Conservation (phyloP, 345 rosid genomes). For the Streptanthus diversifolius region DNA sequence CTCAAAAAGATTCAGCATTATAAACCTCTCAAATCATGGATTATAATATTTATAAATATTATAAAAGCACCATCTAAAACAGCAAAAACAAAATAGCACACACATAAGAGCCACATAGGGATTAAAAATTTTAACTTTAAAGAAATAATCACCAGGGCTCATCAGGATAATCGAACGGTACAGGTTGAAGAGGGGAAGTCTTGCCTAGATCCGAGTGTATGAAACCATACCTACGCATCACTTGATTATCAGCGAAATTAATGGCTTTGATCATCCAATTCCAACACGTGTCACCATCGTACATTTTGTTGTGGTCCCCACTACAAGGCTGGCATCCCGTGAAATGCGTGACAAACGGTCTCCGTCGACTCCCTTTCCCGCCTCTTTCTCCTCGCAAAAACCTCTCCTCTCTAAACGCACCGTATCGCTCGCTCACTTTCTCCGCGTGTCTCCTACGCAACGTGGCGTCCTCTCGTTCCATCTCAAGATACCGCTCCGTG, state of each 20-base stretch:
- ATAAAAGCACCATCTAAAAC: conserved; percentile 3
- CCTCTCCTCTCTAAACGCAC: conserved; percentile 51
- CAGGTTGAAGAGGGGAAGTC: conserved; percentile 47
- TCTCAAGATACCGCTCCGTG: conserved; percentile 48
- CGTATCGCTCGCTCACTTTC: conserved; percentile 78
- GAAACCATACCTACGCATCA: conserved; percentile 74
- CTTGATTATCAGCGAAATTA: conserved; percentile 96
- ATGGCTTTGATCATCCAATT: conserved; percentile 74
- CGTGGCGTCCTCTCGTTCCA: conserved; percentile 43
- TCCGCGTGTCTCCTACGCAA: conserved; percentile 80
- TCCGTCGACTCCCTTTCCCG: conserved; percentile 57
- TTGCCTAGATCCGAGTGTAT: conserved; percentile 62
- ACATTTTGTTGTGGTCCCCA: conserved; percentile 76
- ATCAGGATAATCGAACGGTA: conserved; percentile 79
- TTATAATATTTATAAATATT: conserved; percentile 15
- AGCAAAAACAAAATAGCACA: neutral
- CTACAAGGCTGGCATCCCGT: conserved; percentile 96
- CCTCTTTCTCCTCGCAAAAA: conserved; percentile 46
- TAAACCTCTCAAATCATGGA: neutral
- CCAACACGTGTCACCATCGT: conserved; percentile 75
- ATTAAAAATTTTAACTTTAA: no score
- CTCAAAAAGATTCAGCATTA: conserved; percentile 10
- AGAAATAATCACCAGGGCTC: conserved; percentile 57
- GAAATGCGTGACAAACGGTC: conserved; percentile 87
- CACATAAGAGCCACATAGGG: neutral